These are phyloP conservation scores for Rhamnella rubrinervis DNA, from an alignment of 331 rosid species.

Conservation along the genomic window DNA sequence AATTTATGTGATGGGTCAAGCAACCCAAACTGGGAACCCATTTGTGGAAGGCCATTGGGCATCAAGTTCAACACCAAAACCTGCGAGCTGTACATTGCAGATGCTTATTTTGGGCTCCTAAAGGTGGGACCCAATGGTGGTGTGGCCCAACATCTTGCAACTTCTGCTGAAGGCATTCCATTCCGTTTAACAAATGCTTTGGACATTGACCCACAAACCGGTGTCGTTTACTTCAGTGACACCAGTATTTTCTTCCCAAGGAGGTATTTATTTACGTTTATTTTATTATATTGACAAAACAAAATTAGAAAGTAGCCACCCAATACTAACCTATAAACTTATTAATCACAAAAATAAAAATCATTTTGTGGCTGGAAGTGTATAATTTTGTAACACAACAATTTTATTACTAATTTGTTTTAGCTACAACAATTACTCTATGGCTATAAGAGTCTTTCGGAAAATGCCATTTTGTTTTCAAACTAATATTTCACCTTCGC, in stretches of 20 bases:
- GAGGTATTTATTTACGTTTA: conserved; percentile 31
- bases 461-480: too few species aligned
- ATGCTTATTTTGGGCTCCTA: conserved; percentile 57
- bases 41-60: conserved; percentile 63
- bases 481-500: too few species aligned
- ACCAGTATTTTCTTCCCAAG: conserved; percentile 51
- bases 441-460: too few species aligned
- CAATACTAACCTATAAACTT: too few species aligned
- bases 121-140: conserved; percentile 40
- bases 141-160: conserved; percentile 32
- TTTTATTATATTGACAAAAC: too few species aligned
- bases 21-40: conserved; percentile 25
- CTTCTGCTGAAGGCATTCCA: conserved; percentile 41
- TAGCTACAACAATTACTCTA: too few species aligned
- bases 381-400: too few species aligned
- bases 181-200: conserved; percentile 48
- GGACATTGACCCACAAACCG: conserved; percentile 43
- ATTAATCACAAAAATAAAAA: too few species aligned
- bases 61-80: conserved; percentile 36
- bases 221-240: conserved; percentile 54
- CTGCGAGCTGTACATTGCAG: conserved; percentile 50
- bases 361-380: too few species aligned
- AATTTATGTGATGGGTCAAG: conserved; percentile 41
- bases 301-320: too few species aligned
- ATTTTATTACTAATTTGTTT: too few species aligned